Evolutionary conservation across 352 stramenopile genomes (phyloP).

Genomic region (Phytophthora cryptogea): DNA sequence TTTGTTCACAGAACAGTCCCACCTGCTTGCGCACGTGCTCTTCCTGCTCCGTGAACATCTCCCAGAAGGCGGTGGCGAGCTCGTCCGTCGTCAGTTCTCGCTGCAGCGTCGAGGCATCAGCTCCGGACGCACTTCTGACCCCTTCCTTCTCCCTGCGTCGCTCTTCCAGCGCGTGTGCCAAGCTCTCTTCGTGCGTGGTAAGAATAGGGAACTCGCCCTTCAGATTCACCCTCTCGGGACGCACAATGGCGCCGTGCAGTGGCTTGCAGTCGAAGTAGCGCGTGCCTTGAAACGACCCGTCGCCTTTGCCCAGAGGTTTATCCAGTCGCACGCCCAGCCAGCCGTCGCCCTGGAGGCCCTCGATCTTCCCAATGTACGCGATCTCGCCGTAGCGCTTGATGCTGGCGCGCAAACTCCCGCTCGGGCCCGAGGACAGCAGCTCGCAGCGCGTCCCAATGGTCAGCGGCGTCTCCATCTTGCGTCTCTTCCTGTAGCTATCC

Average conservation of each 20-base stretch:
- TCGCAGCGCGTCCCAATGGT: conserved; percentile 59
- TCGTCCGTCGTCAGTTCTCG: conserved; percentile 54
- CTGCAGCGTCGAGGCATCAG: conserved; percentile 11
- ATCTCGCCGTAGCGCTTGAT: conserved; percentile 75
- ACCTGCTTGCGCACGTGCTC: conserved; percentile 55
- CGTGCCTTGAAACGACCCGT: conserved; percentile 53
- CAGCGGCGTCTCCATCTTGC: conserved; percentile 8
- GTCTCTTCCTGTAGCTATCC: neutral
- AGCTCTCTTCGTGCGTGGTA: conserved; percentile 51
- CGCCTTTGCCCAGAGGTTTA: conserved; percentile 75
- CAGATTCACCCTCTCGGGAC: conserved; percentile 59
- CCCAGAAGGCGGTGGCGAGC: conserved; percentile 68
- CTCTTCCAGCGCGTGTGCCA: conserved; percentile 55
- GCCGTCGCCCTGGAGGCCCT: conserved; percentile 54
- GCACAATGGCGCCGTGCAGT: conserved; percentile 72
- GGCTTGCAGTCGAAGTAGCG: conserved; percentile 70
- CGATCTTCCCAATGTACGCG: conserved; percentile 60
- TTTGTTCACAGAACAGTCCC: conserved; percentile 59
- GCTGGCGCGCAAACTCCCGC: conserved; percentile 50
- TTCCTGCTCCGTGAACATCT: conserved; percentile 58
- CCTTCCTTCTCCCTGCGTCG: conserved; percentile 48
- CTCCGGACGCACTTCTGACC: conserved; percentile 17
- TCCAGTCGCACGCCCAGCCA: conserved; percentile 82
- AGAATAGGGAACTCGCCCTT: conserved; percentile 59
- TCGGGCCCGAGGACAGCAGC: conserved; percentile 41